Evolutionary conservation across 78 protist species (phyloP).

Genomic region (Reticulomyxa filosa): DNA sequence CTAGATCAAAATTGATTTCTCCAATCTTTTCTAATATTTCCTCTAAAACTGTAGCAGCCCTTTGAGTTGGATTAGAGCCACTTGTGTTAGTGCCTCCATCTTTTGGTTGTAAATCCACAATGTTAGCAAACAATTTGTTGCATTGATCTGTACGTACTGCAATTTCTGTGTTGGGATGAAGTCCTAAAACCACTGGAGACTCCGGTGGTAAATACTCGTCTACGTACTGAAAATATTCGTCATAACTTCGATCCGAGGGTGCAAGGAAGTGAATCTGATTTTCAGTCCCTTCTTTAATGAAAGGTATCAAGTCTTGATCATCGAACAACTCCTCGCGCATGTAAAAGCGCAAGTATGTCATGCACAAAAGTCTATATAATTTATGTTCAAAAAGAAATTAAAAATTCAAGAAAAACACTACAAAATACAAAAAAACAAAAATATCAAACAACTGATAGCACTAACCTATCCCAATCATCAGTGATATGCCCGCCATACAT

Average conservation of each 20-base stretch:
- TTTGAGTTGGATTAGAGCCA: neutral
- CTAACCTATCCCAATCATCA: conserved; percentile 66
- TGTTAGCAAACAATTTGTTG: conserved; percentile 24
- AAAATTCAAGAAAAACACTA: too few species aligned
- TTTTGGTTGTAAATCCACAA: conserved; percentile 40
- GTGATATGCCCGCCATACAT: conserved; percentile 83
- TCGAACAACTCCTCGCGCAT: conserved; percentile 34
- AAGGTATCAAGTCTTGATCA: conserved; percentile 31
- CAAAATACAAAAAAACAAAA: too few species aligned
- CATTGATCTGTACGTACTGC: conserved; percentile 34
- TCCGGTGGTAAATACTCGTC: conserved; percentile 40
- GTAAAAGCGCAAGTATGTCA: conserved; percentile 33
- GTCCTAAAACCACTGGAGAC: conserved; percentile 51
- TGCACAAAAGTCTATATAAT: conserved; percentile 35
- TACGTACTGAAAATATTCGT: conserved; percentile 34
- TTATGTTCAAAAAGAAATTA: too few species aligned
- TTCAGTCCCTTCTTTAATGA: conserved; percentile 20
- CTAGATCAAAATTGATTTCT: conserved; percentile 10
- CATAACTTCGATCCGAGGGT: conserved; percentile 10
- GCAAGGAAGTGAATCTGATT: neutral
- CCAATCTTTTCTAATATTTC: conserved; percentile 21
- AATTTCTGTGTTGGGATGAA: conserved; percentile 73
- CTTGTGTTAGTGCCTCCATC: too few species aligned
- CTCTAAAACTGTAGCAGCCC: conserved; percentile 3
- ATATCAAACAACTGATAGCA: too few species aligned